Base-by-base conservation (phyloP, 129 eudicot species). In the Dittrichia graveolens region DNA sequence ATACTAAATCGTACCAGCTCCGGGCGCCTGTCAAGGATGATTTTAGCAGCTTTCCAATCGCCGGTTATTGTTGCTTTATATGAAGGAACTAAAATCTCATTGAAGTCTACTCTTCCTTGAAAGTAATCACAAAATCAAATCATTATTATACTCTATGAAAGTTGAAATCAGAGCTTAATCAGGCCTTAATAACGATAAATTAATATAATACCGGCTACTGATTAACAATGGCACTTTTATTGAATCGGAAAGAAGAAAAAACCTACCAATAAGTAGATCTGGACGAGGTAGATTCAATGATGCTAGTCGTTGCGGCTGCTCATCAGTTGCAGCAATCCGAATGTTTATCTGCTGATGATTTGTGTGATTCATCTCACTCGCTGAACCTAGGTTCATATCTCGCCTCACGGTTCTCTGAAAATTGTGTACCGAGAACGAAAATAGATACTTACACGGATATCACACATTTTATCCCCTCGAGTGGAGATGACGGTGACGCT, bases 1-100 rank as follows among this genome's bases (percentile, higher is more conserved):
- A 84, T 76, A 15, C 13, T 55, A 54, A 58, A 74, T 3, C 57
- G 68, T 13, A 76, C 52, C 43, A 76, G 38, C 7, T 61, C 61
- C 6, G 76, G 46, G 0, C 62, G 63, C 0, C 24, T 62, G 71
- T 61, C 73, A 5, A 75, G 49, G 39, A 79, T 74, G 16, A 8
- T 38, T 16, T 69, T 69, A 2, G 62, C 60, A 38, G 49, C 61
- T 50, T 52, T 69, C 74, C 62, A 69, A 5, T 69, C 34, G 35
- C 74, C 74, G 3, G 49, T 69, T 2, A 52, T 50, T 3, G 60
- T 50, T 4, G 74, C 62, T 16, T 69, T 50, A 50, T 68, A 68
- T 8, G 61, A n/a, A 50, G 73, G 73, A 15, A 68, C 73, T 34
- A 57, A 37, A 5, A 68, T 68, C 10, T 68, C 61, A 38, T 49